Evolutionary conservation across 2,329 filamentous ascomycete species (phyloP).

Genomic region (Didymella pinodella): DNA sequence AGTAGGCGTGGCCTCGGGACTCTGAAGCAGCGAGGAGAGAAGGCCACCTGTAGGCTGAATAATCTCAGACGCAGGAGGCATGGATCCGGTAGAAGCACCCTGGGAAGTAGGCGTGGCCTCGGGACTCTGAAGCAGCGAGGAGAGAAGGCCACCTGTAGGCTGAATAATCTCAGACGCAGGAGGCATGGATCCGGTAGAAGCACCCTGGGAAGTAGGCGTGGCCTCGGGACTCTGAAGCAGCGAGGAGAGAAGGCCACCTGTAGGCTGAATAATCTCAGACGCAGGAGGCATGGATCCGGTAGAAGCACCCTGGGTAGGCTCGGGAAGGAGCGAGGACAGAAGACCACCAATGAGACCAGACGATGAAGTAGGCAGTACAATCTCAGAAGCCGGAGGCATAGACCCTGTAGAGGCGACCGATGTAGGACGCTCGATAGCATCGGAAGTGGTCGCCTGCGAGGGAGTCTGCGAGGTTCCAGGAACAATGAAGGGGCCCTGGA

Average conservation of each 20-base stretch:
- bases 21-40: constrained; percentile 4
- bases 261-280: constrained; percentile 12
- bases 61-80: constrained; percentile 21
- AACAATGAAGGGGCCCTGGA: constrained; percentile 36
- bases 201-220: background rate
- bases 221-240: constrained; percentile 5
- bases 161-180: no score
- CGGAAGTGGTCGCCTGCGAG: constrained; percentile 17
- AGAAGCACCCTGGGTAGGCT: constrained; percentile 14
- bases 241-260: constrained; percentile 1
- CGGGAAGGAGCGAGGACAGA: constrained; percentile 28
- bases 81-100: constrained; percentile 22
- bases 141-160: no score
- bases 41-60: constrained; percentile 23
- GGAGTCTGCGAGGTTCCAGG: constrained; percentile 28
- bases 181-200: constrained; percentile 12
- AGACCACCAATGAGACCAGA: constrained; percentile 22
- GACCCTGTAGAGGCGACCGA: constrained; percentile 15
- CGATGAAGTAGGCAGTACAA: constrained; percentile 24
- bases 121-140: no score
- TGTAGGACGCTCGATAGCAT: constrained; percentile 3
- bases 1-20: background rate
- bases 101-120: background rate
- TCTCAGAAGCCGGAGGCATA: constrained; percentile 13
- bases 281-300: constrained; percentile 14